Percentiles rank a stretch among this genome's conserved stretches.
phyloP scores from a whole-genome alignment of 1,284 basidiomycete genomes.

The Anthracocystis panici-leucophaei region DNA sequence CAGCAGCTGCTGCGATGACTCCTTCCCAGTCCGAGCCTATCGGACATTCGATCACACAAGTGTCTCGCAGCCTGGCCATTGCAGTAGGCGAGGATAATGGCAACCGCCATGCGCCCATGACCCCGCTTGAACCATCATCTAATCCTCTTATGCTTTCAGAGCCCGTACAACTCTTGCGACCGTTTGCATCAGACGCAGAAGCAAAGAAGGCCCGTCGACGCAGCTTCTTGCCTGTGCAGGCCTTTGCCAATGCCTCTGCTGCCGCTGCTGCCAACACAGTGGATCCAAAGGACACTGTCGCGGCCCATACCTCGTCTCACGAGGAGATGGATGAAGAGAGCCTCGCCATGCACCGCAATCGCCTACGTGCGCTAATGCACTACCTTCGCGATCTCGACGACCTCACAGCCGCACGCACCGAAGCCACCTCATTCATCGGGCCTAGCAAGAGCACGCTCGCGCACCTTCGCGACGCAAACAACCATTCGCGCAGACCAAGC shows the following conservation, averaged over 20 bases:
- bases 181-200: slow-evolving; percentile 15
- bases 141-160: slow-evolving; percentile 3
- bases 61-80: slow-evolving; percentile 23
- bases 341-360: slow-evolving; percentile 74
- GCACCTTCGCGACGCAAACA: slow-evolving; percentile 25
- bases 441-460: slow-evolving; percentile 36
- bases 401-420: slow-evolving; percentile 70
- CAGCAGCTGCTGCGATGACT: slow-evolving; percentile 17
- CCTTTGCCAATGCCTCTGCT: slow-evolving; percentile 14
- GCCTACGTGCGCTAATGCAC: slow-evolving; percentile 88
- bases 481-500: slow-evolving; percentile 31
- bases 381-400: slow-evolving; percentile 96
- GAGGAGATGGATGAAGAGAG: slow-evolving; percentile 42
- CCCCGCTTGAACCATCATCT: slow-evolving; percentile 19
- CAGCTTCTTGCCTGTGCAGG: slow-evolving; percentile 44
- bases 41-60: slow-evolving; percentile 6
- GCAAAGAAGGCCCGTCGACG: slow-evolving; percentile 37
- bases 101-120: slow-evolving; percentile 23
- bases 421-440: slow-evolving; percentile 25
- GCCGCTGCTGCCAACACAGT: not conserved
- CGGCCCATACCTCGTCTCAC: not conserved
- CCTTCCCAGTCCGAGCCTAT: slow-evolving; percentile 33
- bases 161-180: slow-evolving; percentile 13
- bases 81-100: slow-evolving; percentile 6
- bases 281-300: not conserved